A percentile compares a stretch with the other conserved stretches of the same genome.
Evolutionary conservation across 768 basidiomycete species (phyloP).

Genomic region (Rhodotorula diobovata): DNA sequence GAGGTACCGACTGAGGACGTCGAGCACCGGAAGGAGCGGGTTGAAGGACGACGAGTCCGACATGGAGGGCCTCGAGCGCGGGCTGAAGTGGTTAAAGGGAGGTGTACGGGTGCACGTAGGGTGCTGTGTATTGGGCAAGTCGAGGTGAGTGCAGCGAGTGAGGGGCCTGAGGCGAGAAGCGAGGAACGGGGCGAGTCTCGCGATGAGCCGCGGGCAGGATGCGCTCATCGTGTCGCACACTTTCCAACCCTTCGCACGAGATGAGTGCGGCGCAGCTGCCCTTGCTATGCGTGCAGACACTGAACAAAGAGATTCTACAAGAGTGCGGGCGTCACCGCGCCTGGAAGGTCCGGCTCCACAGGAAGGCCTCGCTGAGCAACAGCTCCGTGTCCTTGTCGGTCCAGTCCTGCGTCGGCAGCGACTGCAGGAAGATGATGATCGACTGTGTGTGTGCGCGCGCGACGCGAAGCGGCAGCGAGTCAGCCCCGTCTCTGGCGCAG

Average conservation of each 20-base stretch:
- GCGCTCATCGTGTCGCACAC: no score
- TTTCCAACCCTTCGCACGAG: no score
- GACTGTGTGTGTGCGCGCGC: slow-evolving; percentile 59
- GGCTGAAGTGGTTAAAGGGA: background rate
- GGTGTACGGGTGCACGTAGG: background rate
- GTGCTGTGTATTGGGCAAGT: no score
- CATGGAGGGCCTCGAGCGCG: background rate
- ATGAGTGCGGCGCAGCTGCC: no score
- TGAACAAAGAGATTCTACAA: no score
- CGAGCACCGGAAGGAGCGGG: slow-evolving; percentile 13
- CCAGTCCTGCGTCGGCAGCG: slow-evolving; percentile 74
- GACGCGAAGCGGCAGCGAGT: background rate
- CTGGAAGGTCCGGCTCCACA: slow-evolving; percentile 49
- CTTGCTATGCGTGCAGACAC: no score
- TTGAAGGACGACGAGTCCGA: slow-evolving; percentile 5
- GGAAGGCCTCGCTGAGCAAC: slow-evolving; percentile 90
- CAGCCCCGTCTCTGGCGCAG: background rate
- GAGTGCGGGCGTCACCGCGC: slow-evolving; percentile 8
- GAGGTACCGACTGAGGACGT: slow-evolving; percentile 17
- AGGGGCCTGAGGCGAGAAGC: no score
- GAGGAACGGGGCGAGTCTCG: no score
- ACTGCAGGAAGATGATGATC: slow-evolving; percentile 98
- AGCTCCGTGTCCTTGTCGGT: slow-evolving; percentile 92
- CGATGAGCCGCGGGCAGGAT: no score
- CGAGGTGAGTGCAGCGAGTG: no score